Percentiles rank a stretch among this genome's conserved stretches.
phyloP scores from a whole-genome alignment of 2,329 filamentous ascomycete genomes.

The Laburnicola sp. region DNA sequence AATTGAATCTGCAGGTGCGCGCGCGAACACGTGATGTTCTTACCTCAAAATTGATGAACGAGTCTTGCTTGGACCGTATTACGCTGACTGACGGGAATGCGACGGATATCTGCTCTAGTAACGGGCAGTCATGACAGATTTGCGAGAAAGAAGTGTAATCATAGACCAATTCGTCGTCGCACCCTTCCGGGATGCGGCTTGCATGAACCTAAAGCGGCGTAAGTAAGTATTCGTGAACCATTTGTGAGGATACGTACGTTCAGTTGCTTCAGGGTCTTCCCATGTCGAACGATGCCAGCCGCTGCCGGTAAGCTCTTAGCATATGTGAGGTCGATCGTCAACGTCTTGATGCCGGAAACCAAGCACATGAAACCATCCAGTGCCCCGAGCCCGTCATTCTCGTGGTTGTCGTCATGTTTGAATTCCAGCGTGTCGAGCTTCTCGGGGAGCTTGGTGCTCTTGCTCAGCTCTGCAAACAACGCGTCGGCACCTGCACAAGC shows the following conservation, averaged over 20 bases:
- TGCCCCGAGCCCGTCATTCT: slow-evolving; percentile 52
- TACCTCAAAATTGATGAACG: slow-evolving; percentile 50
- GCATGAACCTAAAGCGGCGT: slow-evolving; percentile 34
- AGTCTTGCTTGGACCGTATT: slow-evolving; percentile 46
- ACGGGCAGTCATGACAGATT: slow-evolving; percentile 50
- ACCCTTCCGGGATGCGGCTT: slow-evolving; percentile 39
- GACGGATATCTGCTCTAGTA: slow-evolving; percentile 52
- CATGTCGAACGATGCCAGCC: slow-evolving; percentile 50
- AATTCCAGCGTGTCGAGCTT: slow-evolving; percentile 51
- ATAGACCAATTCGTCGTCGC: slow-evolving; percentile 51
- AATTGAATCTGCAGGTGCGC: background rate
- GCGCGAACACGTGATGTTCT: background rate
- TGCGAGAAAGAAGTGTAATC: slow-evolving; percentile 49
- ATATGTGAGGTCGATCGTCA: slow-evolving; percentile 51
- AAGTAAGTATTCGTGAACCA: too few species aligned
- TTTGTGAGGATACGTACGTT: slow-evolving; percentile 33
- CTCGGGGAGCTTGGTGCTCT: slow-evolving; percentile 49
- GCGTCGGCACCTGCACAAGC: slow-evolving; percentile 52
- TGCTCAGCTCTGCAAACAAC: slow-evolving; percentile 53
- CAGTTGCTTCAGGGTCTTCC: slow-evolving; percentile 50
- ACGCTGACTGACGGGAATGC: slow-evolving; percentile 52
- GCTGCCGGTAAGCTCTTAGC: slow-evolving; percentile 48
- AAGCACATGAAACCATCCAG: slow-evolving; percentile 54
- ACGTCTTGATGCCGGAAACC: slow-evolving; percentile 49
- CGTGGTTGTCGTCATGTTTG: slow-evolving; percentile 53